Evolutionary conservation across 2,329 filamentous ascomycete genomes (phyloP).

Genomic region (Alternaria brassicae): DNA sequence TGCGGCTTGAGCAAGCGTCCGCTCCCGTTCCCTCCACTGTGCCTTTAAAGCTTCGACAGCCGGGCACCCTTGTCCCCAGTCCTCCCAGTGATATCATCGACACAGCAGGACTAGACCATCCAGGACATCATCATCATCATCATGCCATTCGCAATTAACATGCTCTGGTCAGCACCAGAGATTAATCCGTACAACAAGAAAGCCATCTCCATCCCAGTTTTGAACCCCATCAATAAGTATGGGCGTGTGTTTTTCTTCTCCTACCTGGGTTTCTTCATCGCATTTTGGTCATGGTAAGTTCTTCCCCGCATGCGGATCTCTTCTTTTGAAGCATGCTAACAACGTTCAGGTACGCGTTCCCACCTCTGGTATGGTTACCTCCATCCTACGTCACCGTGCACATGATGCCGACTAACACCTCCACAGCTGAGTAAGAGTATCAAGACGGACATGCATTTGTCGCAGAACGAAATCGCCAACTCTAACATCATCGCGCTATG

Average conservation of each 20-base stretch:
- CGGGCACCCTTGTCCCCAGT: constrained; percentile 14
- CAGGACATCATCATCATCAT: constrained; percentile 17
- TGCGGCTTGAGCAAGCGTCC: constrained; percentile 25
- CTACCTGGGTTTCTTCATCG: constrained; percentile 84
- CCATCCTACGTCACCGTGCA: constrained; percentile 8
- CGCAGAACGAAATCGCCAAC: constrained; percentile 76
- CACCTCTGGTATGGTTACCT: constrained; percentile 69
- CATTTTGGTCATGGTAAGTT: constrained; percentile 79
- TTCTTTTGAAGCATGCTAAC: constrained; percentile 28
- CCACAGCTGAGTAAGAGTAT: constrained; percentile 64
- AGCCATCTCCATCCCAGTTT: constrained; percentile 76
- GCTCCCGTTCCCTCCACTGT: constrained; percentile 14
- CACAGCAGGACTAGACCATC: neutral
- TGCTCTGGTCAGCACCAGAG: constrained; percentile 64
- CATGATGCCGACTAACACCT: constrained; percentile 53
- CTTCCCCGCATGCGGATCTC: constrained; percentile 7
- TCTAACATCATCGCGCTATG: constrained; percentile 85
- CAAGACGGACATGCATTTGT: constrained; percentile 77
- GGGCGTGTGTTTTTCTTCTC: constrained; percentile 91
- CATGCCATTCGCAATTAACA: constrained; percentile 46
- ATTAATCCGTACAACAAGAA: constrained; percentile 87
- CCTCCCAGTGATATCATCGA: constrained; percentile 5
- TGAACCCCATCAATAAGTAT: constrained; percentile 81
- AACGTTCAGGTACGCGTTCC: constrained; percentile 77
- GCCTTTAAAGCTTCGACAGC: constrained; percentile 11